These are phyloP conservation scores for Lasiodiplodia theobromae DNA, from an alignment of 2,329 filamentous ascomycete genomes.

Conservation along the genomic window DNA sequence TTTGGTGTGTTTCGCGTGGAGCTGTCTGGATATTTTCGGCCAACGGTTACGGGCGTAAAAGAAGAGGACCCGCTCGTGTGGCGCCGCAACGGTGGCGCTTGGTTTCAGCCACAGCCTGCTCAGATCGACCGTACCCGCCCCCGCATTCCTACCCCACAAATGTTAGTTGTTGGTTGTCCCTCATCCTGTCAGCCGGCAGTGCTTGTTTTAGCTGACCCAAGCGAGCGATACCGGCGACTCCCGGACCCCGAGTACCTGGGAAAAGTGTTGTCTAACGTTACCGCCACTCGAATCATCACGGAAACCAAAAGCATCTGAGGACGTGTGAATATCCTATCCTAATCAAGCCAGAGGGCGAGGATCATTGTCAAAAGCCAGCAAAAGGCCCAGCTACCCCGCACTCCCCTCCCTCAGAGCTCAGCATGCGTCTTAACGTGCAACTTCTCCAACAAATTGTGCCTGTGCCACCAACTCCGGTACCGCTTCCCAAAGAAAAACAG, in stretches of 20 bases:
- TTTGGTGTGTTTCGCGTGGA: neutral
- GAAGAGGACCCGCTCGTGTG: neutral
- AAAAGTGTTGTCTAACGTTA: neutral
- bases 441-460: slow-evolving; percentile 43
- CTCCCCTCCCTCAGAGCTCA: neutral
- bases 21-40: neutral
- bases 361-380: neutral
- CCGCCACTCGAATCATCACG: neutral
- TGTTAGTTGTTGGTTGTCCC: neutral
- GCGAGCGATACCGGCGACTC: neutral
- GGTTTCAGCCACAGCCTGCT: neutral
- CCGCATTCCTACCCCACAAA: slow-evolving; percentile 23
- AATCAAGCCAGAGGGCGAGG: no score
- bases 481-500: slow-evolving; percentile 46
- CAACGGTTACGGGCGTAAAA: neutral
- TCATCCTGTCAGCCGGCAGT: neutral
- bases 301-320: neutral
- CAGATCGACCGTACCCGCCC: neutral
- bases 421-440: slow-evolving; percentile 37
- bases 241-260: no score
- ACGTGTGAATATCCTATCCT: no score
- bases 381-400: neutral
- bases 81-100: neutral
- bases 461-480: slow-evolving; percentile 45
- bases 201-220: neutral